These are phyloP conservation scores for Ochetophila trinervis DNA, from an alignment of 306 rosid genomes.

Conservation along the genomic window DNA sequence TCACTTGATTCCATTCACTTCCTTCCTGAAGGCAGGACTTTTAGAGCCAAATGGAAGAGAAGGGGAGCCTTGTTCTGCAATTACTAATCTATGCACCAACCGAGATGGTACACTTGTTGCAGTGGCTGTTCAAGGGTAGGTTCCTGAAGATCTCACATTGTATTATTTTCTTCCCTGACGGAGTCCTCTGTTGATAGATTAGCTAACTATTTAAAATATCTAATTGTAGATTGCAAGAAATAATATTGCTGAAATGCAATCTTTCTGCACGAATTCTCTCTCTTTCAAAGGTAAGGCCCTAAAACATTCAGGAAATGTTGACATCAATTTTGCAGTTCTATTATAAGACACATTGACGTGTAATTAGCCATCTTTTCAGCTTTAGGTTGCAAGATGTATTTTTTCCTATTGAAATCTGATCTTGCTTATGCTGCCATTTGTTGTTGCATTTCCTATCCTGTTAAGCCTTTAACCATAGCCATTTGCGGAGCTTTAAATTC, in stretches of 20 bases:
- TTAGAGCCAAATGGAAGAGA: slow-evolving; percentile 53
- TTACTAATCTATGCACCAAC: slow-evolving; percentile 63
- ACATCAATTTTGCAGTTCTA: no score
- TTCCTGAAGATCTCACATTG: slow-evolving; percentile 15
- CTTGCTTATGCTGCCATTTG: slow-evolving; percentile 14
- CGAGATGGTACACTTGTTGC: slow-evolving; percentile 67
- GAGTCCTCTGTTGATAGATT: slow-evolving; percentile 18
- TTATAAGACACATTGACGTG: no score
- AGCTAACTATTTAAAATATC: slow-evolving; percentile 17
- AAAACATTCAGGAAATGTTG: neutral
- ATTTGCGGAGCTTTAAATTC: slow-evolving; percentile 1
- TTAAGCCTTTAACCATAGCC: neutral
- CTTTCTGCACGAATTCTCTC: slow-evolving; percentile 50
- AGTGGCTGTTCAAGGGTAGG: slow-evolving; percentile 81
- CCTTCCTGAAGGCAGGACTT: slow-evolving; percentile 74
- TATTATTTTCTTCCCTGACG: slow-evolving; percentile 12
- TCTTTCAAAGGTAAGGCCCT: slow-evolving; percentile 57
- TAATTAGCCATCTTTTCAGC: no score
- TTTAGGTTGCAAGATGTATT: no score
- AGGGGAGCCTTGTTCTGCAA: slow-evolving; percentile 53
- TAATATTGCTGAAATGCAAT: slow-evolving; percentile 60
- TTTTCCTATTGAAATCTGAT: neutral
- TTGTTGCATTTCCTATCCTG: slow-evolving; percentile 13
- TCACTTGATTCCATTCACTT: slow-evolving; percentile 32
- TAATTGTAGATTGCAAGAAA: slow-evolving; percentile 73